Base-by-base conservation (phyloP, 192 early-diverging fungal genomes). In the Coemansia sp. region DNA sequence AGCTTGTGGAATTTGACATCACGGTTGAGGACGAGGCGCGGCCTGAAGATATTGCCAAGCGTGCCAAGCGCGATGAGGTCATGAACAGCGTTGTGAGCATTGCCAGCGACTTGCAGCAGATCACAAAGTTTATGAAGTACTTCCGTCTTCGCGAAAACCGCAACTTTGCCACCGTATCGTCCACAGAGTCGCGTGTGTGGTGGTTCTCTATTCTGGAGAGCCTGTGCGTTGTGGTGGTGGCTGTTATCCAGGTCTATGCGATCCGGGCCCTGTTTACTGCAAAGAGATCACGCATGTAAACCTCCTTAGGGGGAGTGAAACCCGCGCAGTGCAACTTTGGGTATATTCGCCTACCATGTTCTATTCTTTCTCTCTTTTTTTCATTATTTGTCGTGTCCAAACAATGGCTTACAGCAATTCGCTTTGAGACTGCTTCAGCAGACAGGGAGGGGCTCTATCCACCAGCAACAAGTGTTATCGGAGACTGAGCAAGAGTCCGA, bases 1-100 rank as follows among this genome's bases (percentile, higher is more conserved):
- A 99, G 68, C 76, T 88, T 8, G 84, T 99, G 29, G 97, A 98
- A 71, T 95, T 98, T 77, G 97, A 98, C 64, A 91, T 98, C 59
- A 84, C 87, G 0, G 83, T 95, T 15, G 94, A 99, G 74, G 86
- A 96, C 75, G 94, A 97, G 81, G 80, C 78, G 27, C 86, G 89
- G 25, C 70, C 84, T 6, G 76, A 83, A 42, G 83, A 89, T 59
- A 74, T 82, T 57, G 65, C 81, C 38, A 82, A 79, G 55, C 73
- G 80, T 9, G 82, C 84, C 71, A 79, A 85, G 65, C 74, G 85
- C 53, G 59, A 87, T 57, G 82, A 83, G 71, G 75, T 85, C 15
- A 68, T 79, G 50, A 82, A 78, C 70, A 79, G 76, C 34, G 70
- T 87, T 28, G 84, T 89, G 69, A 70, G 83, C 50, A 84, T 89